Conservation (phyloP, 1,139 yeast species). For the Geotrichum aggregatum region DNA sequence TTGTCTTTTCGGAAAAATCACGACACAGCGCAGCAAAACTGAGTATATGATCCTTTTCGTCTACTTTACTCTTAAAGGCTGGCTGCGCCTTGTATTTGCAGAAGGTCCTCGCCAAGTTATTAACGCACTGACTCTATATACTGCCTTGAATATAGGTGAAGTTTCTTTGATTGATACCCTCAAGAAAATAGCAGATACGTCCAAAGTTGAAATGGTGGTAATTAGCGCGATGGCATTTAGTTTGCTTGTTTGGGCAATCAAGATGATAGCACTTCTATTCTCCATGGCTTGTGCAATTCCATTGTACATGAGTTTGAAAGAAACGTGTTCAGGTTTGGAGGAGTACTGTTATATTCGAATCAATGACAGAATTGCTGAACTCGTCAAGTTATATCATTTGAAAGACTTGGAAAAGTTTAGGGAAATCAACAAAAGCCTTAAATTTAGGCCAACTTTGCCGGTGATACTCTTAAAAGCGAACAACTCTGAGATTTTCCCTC, state of each 20-base stretch:
- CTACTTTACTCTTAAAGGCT: slow-evolving; percentile 62
- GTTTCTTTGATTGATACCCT: slow-evolving; percentile 54
- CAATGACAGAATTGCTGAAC: slow-evolving; percentile 50
- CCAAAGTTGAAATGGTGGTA: slow-evolving; percentile 63
- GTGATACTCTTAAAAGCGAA: slow-evolving; percentile 8
- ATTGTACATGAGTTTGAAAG: slow-evolving; percentile 46
- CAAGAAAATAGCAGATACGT: slow-evolving; percentile 53
- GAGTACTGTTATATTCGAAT: slow-evolving; percentile 57
- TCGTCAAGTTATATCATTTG: slow-evolving; percentile 49
- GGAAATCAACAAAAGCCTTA: slow-evolving; percentile 28
- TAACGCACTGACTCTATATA: slow-evolving; percentile 67
- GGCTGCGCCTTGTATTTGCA: slow-evolving; percentile 62
- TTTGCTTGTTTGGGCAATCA: slow-evolving; percentile 65
- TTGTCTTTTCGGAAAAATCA: slow-evolving; percentile 68
- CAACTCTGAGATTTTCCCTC: too few relatives aligned
- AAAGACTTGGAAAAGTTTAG: slow-evolving; percentile 31
- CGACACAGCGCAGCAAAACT: slow-evolving; percentile 55
- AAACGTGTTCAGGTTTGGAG: slow-evolving; percentile 44
- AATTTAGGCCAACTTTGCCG: slow-evolving; percentile 29
- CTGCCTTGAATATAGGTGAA: slow-evolving; percentile 43
- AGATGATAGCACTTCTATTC: slow-evolving; percentile 55
- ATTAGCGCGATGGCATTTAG: slow-evolving; percentile 73
- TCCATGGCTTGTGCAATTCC: slow-evolving; percentile 59
- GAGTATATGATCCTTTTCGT: slow-evolving; percentile 68
- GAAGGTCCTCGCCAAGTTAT: slow-evolving; percentile 89